phyloP scores from a whole-genome alignment of 345 rosid species.

The Eucalyptus sp. region DNA sequence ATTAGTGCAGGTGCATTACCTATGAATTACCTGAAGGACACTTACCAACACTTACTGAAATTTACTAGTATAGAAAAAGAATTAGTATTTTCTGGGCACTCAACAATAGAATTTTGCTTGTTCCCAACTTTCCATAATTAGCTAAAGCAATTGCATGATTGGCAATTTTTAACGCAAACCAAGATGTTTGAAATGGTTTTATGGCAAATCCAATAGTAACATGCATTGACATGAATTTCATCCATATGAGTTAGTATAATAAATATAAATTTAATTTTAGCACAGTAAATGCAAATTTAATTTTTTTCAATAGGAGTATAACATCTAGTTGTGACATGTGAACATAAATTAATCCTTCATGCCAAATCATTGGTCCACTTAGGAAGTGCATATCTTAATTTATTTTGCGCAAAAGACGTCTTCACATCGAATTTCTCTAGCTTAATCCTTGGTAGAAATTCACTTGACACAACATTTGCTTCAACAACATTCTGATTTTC shows the following conservation, averaged over 20 bases:
- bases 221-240: neutral
- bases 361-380: neutral
- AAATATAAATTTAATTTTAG: neutral
- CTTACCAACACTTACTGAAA: neutral
- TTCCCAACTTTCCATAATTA: neutral
- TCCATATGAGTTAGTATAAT: neutral
- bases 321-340: neutral
- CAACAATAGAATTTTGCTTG: neutral
- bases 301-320: neutral
- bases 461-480: neutral
- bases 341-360: neutral
- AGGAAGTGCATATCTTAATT: neutral
- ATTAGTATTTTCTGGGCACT: neutral
- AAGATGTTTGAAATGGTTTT: neutral
- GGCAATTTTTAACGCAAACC: neutral
- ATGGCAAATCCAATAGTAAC: neutral
- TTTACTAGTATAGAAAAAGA: neutral
- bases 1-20: neutral
- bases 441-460: neutral
- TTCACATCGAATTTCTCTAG: neutral
- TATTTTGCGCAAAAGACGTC: neutral
- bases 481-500: neutral
- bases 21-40: neutral
- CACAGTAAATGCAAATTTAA: neutral
- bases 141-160: neutral